phyloP scores from a whole-genome alignment of 106 monocot species.

The Narthecium ossifragum region DNA sequence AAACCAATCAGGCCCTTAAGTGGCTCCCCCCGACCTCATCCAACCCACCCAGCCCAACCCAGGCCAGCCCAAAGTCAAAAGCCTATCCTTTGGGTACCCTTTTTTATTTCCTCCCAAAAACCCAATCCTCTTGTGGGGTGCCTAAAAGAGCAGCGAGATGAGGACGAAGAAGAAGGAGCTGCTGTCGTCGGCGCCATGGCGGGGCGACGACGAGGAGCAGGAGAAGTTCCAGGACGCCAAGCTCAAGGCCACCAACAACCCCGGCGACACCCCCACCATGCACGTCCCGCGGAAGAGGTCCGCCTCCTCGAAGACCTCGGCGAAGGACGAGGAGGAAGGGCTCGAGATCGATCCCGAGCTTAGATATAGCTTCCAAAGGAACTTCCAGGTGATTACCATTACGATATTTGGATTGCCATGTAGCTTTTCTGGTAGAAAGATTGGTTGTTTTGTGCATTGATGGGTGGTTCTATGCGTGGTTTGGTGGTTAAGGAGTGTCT shows the following conservation, averaged over 20 bases:
- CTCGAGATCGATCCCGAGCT: constrained; percentile 58
- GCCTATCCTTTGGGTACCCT: neutral
- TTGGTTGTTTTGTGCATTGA: too few species aligned
- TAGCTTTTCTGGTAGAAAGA: too few species aligned
- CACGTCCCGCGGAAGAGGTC: constrained; percentile 25
- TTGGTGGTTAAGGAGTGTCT: too few species aligned
- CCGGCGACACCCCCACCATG: constrained; percentile 37
- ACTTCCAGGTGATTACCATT: constrained; percentile 25
- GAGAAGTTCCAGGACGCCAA: constrained; percentile 34
- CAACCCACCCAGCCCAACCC: too few species aligned
- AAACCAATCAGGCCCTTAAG: too few species aligned
- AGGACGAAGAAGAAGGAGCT: constrained; percentile 30
- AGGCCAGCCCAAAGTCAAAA: too few species aligned
- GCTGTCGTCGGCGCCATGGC: constrained; percentile 33
- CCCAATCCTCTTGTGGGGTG: neutral
- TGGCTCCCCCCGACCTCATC: too few species aligned
- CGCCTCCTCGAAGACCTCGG: constrained; percentile 1
- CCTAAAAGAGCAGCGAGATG: neutral
- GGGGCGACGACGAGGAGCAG: constrained; percentile 31
- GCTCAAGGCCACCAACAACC: constrained; percentile 33
- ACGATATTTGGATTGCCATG: too few species aligned
- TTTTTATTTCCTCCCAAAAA: too few species aligned
- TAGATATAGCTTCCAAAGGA: constrained; percentile 55
- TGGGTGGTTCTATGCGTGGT: too few species aligned
- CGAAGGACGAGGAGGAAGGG: constrained; percentile 19